Evolutionary conservation across 352 stramenopile genomes (phyloP), one percentile per base, ranked within the genome.

Genomic region (Plasmopara viticola): DNA sequence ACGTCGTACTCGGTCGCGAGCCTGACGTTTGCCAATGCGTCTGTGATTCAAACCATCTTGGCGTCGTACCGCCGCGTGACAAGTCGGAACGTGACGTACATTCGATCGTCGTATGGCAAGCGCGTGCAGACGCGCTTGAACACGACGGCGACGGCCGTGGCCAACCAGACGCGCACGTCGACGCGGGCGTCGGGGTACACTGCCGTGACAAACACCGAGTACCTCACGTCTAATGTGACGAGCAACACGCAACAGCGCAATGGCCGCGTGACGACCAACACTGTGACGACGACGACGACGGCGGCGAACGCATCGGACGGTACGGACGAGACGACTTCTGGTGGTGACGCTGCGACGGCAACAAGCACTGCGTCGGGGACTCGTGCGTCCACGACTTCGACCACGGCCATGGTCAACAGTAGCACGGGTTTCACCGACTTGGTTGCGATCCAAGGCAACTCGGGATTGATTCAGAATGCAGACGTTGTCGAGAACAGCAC

Each of bases 21-120:
- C 40, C 55, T 88, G 17, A 66, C 58, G 38, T 85, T 83, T 52
- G 68, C 68, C 25, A 73, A 57, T 45, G 65, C 59, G 14, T 66
- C 54, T 5, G 66, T 77, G n/a, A 78, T 82, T 41, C 58, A 57
- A 25, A 66, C 54, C 9, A 75, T 75, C 34, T 52, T 54, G 45
- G 67, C 54, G 53, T 58, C 46, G 28, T 78, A 68, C 66, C 74
- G 63, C 56, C 56, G 52, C 41, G 59, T 71, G 28, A 70, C 60
- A 13, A 70, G 56, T 7, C 64, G 60, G 6, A 68, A 59, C 31
- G 42, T 60, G 12, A 63, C 64, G 41, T 68, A 68, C 61, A 54
- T 76, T 30, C 63, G 60, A 43, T 70, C 63, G 48, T 62, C 60
- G 44, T 81, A 74, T 56, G 62, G 43, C 2, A 56, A 71, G 50